These are phyloP conservation scores for Malus asiatica DNA, from an alignment of 306 rosid genomes.

Conservation along the genomic window DNA sequence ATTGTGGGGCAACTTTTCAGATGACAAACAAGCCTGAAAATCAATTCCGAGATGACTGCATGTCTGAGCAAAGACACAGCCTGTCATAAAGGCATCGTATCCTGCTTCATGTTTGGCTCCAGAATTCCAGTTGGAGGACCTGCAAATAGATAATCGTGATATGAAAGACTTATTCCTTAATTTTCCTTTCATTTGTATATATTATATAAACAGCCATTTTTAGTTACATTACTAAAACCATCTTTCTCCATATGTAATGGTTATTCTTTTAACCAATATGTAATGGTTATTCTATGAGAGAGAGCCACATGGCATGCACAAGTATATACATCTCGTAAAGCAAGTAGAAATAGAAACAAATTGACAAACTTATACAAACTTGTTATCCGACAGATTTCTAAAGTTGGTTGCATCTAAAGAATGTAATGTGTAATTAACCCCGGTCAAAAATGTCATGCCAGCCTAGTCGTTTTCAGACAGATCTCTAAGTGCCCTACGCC, in stretches of 20 bases:
- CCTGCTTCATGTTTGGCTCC: conserved; percentile 98
- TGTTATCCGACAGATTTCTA: not conserved
- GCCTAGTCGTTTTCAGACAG: not conserved
- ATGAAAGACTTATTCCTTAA: conserved; percentile 8
- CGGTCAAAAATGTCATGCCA: not conserved
- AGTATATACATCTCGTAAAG: not conserved
- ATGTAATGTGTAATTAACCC: not conserved
- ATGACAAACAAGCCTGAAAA: conserved; percentile 34
- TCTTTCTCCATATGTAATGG: not conserved
- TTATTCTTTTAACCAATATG: too few relatives aligned
- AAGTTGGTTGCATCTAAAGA: not conserved
- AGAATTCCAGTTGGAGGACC: conserved; percentile 85
- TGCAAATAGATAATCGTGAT: conserved; percentile 30
- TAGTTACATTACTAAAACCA: not conserved
- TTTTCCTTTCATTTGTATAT: not conserved
- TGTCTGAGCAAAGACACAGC: conserved; percentile 78
- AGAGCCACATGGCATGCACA: not conserved
- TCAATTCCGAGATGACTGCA: conserved; percentile 66
- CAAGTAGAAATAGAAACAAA: not conserved
- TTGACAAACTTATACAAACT: not conserved
- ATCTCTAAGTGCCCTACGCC: not conserved
- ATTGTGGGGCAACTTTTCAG: conserved; percentile 42
- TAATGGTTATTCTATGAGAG: not conserved
- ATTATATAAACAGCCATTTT: not conserved
- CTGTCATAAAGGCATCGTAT: conserved; percentile 97